These are phyloP conservation scores for Lachancea lanzarotensis DNA, from an alignment of 805 yeast genomes.

Conservation along the genomic window DNA sequence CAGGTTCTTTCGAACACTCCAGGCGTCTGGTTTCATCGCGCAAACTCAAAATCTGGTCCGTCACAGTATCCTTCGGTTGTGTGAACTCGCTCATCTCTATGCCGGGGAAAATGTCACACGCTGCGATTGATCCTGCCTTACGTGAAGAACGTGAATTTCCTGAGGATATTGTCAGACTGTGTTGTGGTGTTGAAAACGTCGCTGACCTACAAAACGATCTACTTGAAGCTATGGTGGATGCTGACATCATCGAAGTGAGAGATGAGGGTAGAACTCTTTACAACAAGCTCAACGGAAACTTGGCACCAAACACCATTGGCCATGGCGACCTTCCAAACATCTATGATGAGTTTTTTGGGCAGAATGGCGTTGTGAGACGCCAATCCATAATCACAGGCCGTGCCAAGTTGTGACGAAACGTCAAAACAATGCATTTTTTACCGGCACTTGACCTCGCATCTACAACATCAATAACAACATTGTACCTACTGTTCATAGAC, in stretches of 20 bases:
- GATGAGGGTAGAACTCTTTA: conserved; percentile 24
- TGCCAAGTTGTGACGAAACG: conserved; percentile 4
- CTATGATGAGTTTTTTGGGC: conserved; percentile 22
- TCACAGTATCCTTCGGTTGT: conserved; percentile 91
- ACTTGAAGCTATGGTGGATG: conserved; percentile 57
- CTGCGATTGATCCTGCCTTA: conserved; percentile 84
- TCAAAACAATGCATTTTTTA: not conserved
- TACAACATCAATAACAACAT: too few relatives aligned
- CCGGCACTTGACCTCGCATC: too few relatives aligned
- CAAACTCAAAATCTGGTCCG: conserved; percentile 57
- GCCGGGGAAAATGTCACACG: conserved; percentile 96
- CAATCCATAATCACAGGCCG: conserved; percentile 1
- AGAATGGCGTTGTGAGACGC: conserved; percentile 3
- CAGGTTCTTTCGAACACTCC: conserved; percentile 62
- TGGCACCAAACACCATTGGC: conserved; percentile 18
- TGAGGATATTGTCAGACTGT: conserved; percentile 82
- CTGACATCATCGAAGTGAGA: conserved; percentile 48
- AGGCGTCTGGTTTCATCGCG: conserved; percentile 72
- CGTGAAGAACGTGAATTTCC: conserved; percentile 87
- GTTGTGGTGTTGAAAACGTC: conserved; percentile 83
- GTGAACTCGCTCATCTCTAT: conserved; percentile 86
- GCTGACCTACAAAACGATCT: conserved; percentile 80
- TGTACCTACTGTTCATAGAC: too few relatives aligned
- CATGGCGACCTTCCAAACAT: conserved; percentile 15
- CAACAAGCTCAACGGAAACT: conserved; percentile 18